phyloP scores from a whole-genome alignment of 495 filamentous ascomycete species.

The Annulohypoxylon moriforme region DNA sequence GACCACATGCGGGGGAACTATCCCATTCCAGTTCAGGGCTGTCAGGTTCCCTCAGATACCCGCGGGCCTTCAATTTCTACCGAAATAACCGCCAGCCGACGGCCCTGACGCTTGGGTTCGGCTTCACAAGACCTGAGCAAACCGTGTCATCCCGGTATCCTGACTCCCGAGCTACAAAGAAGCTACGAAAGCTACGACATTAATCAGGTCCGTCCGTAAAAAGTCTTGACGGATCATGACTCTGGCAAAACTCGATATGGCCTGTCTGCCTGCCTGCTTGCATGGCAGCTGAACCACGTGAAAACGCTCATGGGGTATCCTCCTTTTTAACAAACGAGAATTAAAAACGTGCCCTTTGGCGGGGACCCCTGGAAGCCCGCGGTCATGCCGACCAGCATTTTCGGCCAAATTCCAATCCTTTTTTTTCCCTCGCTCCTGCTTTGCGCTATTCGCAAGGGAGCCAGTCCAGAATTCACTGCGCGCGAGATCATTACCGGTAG shows the following conservation, averaged over 20 bases:
- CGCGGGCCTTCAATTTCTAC: slow-evolving; percentile 27
- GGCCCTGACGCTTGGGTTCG: slow-evolving; percentile 15
- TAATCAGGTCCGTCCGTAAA: slow-evolving; percentile 15
- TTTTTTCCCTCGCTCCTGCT: background rate
- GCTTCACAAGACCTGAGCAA: slow-evolving; percentile 27
- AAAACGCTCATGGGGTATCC: slow-evolving; percentile 18
- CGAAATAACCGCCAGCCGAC: slow-evolving; percentile 40
- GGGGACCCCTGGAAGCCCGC: slow-evolving; percentile 27
- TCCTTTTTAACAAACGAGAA: slow-evolving; percentile 6
- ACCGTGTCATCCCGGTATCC: slow-evolving; percentile 12
- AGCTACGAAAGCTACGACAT: slow-evolving; percentile 17
- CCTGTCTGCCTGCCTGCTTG: slow-evolving; percentile 8
- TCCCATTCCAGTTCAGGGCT: background rate
- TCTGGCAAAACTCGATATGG: slow-evolving; percentile 8
- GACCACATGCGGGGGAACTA: slow-evolving; percentile 28
- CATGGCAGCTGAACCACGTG: slow-evolving; percentile 34
- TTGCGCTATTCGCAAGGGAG: background rate
- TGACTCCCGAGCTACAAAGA: background rate
- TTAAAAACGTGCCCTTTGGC: slow-evolving; percentile 11
- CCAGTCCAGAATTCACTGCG: slow-evolving; percentile 1
- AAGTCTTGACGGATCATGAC: slow-evolving; percentile 5
- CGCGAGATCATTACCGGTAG: background rate
- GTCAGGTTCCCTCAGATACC: slow-evolving; percentile 10
- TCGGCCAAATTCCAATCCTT: slow-evolving; percentile 34
- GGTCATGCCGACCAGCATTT: slow-evolving; percentile 33